phyloP scores from a whole-genome alignment of 768 basidiomycete species.

The Rubroboletus satanas region DNA sequence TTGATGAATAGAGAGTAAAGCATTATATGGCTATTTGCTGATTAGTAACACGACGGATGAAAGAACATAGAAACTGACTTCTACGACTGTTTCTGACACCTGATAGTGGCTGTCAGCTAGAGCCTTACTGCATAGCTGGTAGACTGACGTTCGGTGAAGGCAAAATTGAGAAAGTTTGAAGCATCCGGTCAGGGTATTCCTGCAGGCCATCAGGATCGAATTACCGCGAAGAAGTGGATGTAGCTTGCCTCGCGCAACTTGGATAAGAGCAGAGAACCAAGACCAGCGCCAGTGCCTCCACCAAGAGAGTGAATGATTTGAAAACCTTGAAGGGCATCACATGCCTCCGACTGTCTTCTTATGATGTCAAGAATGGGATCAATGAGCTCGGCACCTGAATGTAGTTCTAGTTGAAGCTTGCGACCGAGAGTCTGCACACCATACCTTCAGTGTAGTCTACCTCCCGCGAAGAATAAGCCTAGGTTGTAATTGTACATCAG shows the following conservation, averaged over 20 bases:
- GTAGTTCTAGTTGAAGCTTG: neutral
- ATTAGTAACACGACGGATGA: constrained; percentile 6
- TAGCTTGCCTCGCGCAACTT: constrained; percentile 72
- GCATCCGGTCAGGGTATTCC: constrained; percentile 51
- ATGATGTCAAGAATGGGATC: constrained; percentile 82
- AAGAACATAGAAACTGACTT: constrained; percentile 35
- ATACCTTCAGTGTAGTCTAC: constrained; percentile 86
- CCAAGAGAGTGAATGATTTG: constrained; percentile 88
- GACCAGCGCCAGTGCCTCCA: constrained; percentile 85
- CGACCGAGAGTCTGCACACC: neutral
- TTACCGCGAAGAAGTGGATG: neutral
- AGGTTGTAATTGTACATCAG: constrained; percentile 1
- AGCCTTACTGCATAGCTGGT: neutral
- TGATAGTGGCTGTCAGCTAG: constrained; percentile 16
- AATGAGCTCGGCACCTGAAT: constrained; percentile 81
- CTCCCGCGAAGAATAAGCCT: constrained; percentile 21
- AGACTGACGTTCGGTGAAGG: constrained; percentile 52
- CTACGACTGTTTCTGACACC: constrained; percentile 50
- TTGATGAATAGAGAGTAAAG: constrained; percentile 80
- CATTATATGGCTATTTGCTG: constrained; percentile 65
- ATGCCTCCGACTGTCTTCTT: constrained; percentile 73
- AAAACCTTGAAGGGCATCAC: constrained; percentile 88
- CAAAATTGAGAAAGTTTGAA: constrained; percentile 51
- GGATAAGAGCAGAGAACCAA: constrained; percentile 75
- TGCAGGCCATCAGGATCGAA: constrained; percentile 32